phyloP scores from a whole-genome alignment of 78 protist genomes.

The Dictyostelium capitatum region DNA sequence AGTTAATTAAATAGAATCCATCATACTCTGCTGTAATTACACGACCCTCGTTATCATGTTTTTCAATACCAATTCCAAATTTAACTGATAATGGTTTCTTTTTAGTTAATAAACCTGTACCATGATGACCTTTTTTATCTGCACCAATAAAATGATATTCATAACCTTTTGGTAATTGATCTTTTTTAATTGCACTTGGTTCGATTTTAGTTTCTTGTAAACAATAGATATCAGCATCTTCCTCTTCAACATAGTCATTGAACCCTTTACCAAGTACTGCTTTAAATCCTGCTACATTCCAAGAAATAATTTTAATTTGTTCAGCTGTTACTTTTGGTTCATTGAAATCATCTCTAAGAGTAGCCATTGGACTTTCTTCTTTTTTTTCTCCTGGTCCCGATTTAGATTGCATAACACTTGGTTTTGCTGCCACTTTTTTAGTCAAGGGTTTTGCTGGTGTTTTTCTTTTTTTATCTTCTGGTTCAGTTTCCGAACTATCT shows the following conservation, averaged over 20 bases:
- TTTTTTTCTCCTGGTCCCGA: conserved; percentile 31
- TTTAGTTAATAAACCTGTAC: conserved; percentile 52
- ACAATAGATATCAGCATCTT: conserved; percentile 86
- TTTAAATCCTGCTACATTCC: conserved; percentile 85
- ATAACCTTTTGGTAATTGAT: conserved; percentile 38
- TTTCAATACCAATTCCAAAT: conserved; percentile 68
- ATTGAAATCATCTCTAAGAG: not conserved
- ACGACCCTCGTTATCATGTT: conserved; percentile 85
- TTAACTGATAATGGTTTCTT: conserved; percentile 62
- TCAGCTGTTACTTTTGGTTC: conserved; percentile 18
- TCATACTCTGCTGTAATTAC: conserved; percentile 83
- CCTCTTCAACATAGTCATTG: conserved; percentile 50
- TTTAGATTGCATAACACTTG: not conserved
- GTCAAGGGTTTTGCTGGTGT: not conserved
- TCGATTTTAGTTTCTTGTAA: conserved; percentile 87
- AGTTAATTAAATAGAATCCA: conserved; percentile 70
- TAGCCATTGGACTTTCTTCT: not conserved
- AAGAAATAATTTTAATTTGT: conserved; percentile 74
- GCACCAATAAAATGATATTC: conserved; percentile 44
- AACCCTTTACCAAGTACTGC: conserved; percentile 61
- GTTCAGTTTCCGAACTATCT: not conserved
- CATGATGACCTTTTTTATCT: conserved; percentile 45
- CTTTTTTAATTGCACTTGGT: not conserved
- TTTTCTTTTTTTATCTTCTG: conserved; percentile 1
- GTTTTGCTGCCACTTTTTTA: conserved; percentile 33